Evolutionary conservation across 495 filamentous ascomycete species (phyloP).

Genomic region (Lepidopterella palustris): DNA sequence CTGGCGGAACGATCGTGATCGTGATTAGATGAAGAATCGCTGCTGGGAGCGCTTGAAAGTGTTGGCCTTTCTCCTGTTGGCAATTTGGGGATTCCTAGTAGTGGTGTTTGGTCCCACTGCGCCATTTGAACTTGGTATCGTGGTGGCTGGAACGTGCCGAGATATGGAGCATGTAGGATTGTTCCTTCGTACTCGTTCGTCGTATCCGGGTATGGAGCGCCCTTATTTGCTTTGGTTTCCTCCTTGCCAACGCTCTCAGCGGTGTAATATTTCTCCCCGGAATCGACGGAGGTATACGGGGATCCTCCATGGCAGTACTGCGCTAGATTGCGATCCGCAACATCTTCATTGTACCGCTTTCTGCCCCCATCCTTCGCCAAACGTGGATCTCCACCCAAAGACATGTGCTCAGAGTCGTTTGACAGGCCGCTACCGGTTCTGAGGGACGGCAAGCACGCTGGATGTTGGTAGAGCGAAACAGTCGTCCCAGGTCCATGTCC

Average conservation of each 20-base stretch:
- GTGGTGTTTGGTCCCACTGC: background rate
- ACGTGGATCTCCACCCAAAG: conserved; percentile 12
- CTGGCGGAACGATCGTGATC: too few relatives aligned
- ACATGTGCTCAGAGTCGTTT: conserved; percentile 15
- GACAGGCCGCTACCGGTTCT: conserved; percentile 33
- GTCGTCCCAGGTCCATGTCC: too few relatives aligned
- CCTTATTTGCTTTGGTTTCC: background rate
- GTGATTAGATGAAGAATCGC: background rate
- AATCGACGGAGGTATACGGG: background rate
- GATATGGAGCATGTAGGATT: background rate
- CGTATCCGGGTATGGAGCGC: background rate
- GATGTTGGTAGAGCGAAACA: too few relatives aligned
- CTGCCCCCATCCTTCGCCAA: background rate
- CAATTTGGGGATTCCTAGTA: background rate
- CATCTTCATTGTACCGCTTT: conserved; percentile 24
- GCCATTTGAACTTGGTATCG: background rate
- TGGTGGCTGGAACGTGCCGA: background rate
- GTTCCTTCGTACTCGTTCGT: background rate
- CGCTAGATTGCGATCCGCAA: conserved; percentile 29
- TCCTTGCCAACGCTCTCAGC: background rate
- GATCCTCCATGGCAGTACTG: background rate
- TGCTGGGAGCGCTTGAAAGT: background rate
- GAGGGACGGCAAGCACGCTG: too few relatives aligned
- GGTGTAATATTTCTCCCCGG: background rate
- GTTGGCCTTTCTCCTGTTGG: background rate